These are phyloP conservation scores for Cyberlindnera nakhonratchasimensis DNA, from an alignment of 805 yeast species.

Conservation along the genomic window DNA sequence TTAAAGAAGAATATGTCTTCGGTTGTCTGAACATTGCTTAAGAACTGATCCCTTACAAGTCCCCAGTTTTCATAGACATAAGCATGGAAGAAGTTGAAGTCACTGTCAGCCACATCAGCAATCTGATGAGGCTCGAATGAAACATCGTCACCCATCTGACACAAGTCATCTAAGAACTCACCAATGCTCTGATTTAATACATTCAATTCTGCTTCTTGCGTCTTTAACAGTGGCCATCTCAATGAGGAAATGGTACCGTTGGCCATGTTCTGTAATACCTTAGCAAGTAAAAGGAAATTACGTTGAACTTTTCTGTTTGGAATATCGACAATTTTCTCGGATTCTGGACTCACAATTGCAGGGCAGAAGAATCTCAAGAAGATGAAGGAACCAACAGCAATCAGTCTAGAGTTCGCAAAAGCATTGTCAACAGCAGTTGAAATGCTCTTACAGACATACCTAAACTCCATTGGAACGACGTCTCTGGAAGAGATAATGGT, in stretches of 20 bases:
- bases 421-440: constrained; percentile 52
- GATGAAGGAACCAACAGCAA: constrained; percentile 83
- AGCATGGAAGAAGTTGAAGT: constrained; percentile 42
- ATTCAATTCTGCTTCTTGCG: constrained; percentile 39
- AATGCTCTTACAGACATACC: constrained; percentile 66
- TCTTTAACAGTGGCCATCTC: constrained; percentile 56
- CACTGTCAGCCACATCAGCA: constrained; percentile 25
- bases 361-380: constrained; percentile 83
- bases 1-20: constrained; percentile 24
- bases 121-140: constrained; percentile 24
- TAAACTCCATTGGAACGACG: constrained; percentile 66
- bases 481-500: constrained; percentile 53
- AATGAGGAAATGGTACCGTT: constrained; percentile 68
- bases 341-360: constrained; percentile 83
- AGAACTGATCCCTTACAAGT: constrained; percentile 29
- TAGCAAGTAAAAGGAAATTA: constrained; percentile 73
- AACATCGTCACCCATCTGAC: constrained; percentile 25
- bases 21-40: constrained; percentile 17
- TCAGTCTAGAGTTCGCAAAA: constrained; percentile 61
- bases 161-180: constrained; percentile 38
- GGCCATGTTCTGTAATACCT: constrained; percentile 81
- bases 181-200: constrained; percentile 38
- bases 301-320: constrained; percentile 48
- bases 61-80: constrained; percentile 50
- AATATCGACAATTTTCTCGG: constrained; percentile 37